Evolutionary conservation across 179 eudicot species (phyloP).

Genomic region (Corrigiola litoralis): DNA sequence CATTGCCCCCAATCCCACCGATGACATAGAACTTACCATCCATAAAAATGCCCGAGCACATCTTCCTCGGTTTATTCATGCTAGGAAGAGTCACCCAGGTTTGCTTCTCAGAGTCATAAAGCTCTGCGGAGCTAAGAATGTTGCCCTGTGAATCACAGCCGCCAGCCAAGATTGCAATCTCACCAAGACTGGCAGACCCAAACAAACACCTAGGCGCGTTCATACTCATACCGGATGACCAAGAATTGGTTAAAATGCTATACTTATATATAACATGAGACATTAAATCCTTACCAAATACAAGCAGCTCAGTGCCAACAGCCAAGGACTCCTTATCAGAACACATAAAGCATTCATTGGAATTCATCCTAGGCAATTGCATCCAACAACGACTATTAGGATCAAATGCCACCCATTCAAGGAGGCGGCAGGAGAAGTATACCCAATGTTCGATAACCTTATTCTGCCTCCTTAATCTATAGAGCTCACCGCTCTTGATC

Average conservation of each 20-base stretch:
- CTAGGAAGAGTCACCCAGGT: conserved; percentile 59
- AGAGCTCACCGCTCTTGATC: conserved; percentile 61
- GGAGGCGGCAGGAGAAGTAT: conserved; percentile 73
- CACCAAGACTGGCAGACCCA: conserved; percentile 82
- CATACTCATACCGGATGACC: conserved; percentile 73
- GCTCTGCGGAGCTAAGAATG: conserved; percentile 60
- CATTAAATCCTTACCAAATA: conserved; percentile 61
- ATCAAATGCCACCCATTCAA: conserved; percentile 92
- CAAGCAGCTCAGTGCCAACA: conserved; percentile 85
- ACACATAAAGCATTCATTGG: conserved; percentile 62
- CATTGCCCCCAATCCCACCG: conserved; percentile 66
- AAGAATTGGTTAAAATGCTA: conserved; percentile 63
- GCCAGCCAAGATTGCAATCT: conserved; percentile 78
- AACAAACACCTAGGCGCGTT: conserved; percentile 73
- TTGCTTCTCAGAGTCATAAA: conserved; percentile 68
- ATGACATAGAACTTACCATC: conserved; percentile 79
- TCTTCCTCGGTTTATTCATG: conserved; percentile 70
- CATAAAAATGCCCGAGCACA: conserved; percentile 88
- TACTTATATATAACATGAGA: conserved; percentile 59
- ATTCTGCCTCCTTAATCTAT: conserved; percentile 49
- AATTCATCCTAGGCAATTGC: conserved; percentile 65
- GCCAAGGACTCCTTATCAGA: conserved; percentile 85
- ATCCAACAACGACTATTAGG: conserved; percentile 67
- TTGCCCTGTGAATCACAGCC: conserved; percentile 63
- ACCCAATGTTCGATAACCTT: conserved; percentile 79